Base-by-base conservation (phyloP, 169 alveolate genomes). In the Plasmodium adleri region DNA sequence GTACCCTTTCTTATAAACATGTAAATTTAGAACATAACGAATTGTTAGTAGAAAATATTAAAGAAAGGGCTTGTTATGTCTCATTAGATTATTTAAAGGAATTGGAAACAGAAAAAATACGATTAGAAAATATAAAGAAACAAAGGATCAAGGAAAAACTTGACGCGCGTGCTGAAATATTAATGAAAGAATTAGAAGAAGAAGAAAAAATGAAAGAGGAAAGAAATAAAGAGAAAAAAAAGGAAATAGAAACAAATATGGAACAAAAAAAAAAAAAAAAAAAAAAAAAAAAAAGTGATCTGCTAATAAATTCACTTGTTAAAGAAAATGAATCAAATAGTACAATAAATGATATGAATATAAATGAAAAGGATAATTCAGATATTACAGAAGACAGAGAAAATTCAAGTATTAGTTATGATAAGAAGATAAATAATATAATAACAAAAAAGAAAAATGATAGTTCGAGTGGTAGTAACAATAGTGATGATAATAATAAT, bases 11-110 rank as follows among this genome's bases (percentile, higher is more conserved):
- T 1, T 71, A 94, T 58, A 93, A 97, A 60, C 93, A 95, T n/a
- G 70, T 94, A 47, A 91, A 95, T 66, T 75, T 96, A 72, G 97
- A 95, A 83, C 94, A 93, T 63, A 96, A 96, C 88, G 98, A 96
- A 75, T 90, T 96, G 32, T 88, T 96, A 13, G 96, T 94, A 1
- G 97, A 96, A 74, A 96, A 94, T 62, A 92, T 94, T 39, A 92
- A 92, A 32, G 95, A 92, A 50, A 15, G 83, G 17, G 89, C 93
- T 20, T 92, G 95, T 68, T 92, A 76, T 70, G 95, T 92, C 17
- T 92, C 95, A 0, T 47, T 73, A 17, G 90, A 92, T 70, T 92
- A 72, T 43, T 75, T 49, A 13, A 39, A 26, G 28, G 92, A 88
- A 50, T 88, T 88, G 49, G 15, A 58, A 43, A 24, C 49, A 3